phyloP scores from a whole-genome alignment of 441 rosid species.

The Brassica balearica region DNA sequence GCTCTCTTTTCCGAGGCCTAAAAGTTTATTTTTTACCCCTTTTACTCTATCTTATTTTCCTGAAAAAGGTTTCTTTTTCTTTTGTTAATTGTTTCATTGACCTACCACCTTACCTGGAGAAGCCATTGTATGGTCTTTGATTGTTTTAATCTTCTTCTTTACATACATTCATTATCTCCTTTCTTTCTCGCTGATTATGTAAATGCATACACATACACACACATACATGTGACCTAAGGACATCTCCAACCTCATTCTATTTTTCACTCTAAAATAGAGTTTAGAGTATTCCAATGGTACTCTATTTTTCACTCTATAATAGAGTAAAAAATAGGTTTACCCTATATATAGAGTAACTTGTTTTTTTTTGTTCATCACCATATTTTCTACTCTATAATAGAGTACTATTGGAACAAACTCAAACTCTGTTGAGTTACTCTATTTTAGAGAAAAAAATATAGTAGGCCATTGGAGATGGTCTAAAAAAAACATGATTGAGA shows the following conservation, averaged over 20 bases:
- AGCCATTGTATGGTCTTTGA: conserved; percentile 41
- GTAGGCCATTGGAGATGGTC: no score
- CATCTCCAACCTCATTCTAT: no score
- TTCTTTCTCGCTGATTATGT: conserved; percentile 3
- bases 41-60: conserved; percentile 9
- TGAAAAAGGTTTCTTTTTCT: conserved; percentile 27
- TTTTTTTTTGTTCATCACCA: no score
- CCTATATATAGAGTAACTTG: no score
- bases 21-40: conserved; percentile 31
- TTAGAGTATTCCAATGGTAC: no score
- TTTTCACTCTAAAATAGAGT: no score
- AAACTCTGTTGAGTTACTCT: no score
- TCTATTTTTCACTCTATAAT: no score
- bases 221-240: conserved; percentile 29
- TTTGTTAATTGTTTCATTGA: conserved; percentile 42
- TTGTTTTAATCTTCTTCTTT: conserved; percentile 37
- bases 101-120: conserved; percentile 46
- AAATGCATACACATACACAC: not conserved
- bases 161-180: conserved; percentile 11
- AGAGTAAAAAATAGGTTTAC: no score
- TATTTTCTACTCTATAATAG: no score
- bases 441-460: no score
- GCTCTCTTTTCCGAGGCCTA: conserved; percentile 33
- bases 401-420: no score
- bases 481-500: conserved; percentile 29